Conservation (phyloP, 2,329 filamentous ascomycete genomes). For the Beauveria pseudobassiana region DNA sequence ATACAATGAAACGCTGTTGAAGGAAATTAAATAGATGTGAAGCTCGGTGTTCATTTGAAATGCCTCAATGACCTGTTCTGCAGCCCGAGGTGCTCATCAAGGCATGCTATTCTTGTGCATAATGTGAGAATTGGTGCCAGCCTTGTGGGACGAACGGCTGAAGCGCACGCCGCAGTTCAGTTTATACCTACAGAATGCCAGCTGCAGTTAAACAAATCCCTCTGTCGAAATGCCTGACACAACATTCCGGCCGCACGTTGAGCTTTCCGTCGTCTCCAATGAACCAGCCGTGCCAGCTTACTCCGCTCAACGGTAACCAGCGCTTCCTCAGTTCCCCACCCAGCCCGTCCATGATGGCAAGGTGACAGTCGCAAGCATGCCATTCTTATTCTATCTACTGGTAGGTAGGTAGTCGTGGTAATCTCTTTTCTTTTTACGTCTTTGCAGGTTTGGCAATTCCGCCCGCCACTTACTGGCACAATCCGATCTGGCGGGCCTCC, state of each 20-base stretch:
- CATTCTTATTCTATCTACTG: too few species aligned
- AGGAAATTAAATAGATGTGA: background rate
- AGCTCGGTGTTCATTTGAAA: background rate
- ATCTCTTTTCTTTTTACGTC: background rate
- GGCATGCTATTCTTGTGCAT: background rate
- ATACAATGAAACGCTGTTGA: background rate
- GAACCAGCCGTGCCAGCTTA: background rate
- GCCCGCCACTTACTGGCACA: background rate
- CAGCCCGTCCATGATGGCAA: conserved; percentile 9
- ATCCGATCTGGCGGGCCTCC: conserved; percentile 8
- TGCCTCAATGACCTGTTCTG: background rate
- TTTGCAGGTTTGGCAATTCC: background rate
- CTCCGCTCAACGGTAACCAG: conserved; percentile 4
- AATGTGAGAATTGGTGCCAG: background rate
- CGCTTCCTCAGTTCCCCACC: conserved; percentile 5
- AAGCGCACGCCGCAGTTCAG: background rate
- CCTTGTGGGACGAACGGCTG: background rate
- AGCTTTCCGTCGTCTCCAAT: background rate
- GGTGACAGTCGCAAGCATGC: conserved; percentile 6
- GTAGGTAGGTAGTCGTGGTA: background rate
- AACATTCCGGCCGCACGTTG: background rate
- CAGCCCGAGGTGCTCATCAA: too few species aligned
- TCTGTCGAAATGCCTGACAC: too few species aligned
- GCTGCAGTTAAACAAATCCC: too few species aligned
- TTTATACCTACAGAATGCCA: background rate